Percentiles rank a stretch among this genome's conserved stretches.
phyloP scores from a whole-genome alignment of 1,284 basidiomycete genomes.

The Rhodofomes roseus region DNA sequence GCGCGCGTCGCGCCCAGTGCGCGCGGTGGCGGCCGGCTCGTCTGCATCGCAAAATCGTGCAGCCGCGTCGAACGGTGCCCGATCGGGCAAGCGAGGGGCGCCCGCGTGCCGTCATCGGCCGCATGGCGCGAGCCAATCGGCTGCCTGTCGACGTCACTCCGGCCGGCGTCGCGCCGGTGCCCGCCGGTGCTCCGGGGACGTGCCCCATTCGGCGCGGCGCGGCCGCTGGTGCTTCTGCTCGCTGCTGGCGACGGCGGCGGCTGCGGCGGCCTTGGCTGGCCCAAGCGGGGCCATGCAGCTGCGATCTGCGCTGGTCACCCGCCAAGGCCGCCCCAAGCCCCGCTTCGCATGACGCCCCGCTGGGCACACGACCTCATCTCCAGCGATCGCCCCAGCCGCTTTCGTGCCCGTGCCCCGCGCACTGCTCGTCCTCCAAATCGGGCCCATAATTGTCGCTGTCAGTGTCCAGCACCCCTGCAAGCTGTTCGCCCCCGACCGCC shows the following conservation, averaged over 20 bases:
- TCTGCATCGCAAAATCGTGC: not conserved
- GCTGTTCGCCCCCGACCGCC: not conserved
- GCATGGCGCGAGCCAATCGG: not conserved
- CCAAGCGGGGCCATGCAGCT: not conserved
- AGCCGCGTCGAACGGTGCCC: not conserved
- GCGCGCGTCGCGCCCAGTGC: not conserved
- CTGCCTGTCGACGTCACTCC: not conserved
- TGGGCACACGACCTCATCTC: conserved; percentile 1
- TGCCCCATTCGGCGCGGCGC: not conserved
- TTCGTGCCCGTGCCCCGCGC: not conserved
- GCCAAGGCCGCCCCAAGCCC: not conserved
- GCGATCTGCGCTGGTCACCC: not conserved
- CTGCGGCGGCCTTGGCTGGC: not conserved
- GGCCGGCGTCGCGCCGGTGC: not conserved
- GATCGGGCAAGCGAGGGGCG: not conserved
- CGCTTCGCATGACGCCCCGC: not conserved
- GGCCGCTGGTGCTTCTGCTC: not conserved
- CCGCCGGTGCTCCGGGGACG: not conserved
- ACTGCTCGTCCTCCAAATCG: not conserved
- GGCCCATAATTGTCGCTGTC: not conserved
- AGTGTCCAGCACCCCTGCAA: not conserved
- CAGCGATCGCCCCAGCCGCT: not conserved
- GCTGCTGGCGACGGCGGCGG: not conserved
- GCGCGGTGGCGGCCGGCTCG: not conserved
- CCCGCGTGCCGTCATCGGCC: not conserved